phyloP scores from a whole-genome alignment of 2,329 filamentous ascomycete genomes.

The Chrysoporthe deuterocubensis region DNA sequence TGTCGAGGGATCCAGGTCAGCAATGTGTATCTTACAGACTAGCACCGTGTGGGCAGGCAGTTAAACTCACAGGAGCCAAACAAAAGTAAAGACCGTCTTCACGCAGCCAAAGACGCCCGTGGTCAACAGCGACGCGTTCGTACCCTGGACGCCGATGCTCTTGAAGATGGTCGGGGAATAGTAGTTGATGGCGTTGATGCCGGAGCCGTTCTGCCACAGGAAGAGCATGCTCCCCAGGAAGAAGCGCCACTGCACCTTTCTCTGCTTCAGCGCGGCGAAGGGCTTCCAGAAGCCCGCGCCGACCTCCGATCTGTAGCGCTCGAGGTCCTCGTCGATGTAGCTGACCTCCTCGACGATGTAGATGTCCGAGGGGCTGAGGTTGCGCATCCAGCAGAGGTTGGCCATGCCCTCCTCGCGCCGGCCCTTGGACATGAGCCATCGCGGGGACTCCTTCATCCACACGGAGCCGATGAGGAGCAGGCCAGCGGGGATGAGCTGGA shows the following conservation, averaged over 20 bases:
- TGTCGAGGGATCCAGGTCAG: background rate
- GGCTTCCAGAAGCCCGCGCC: conserved; percentile 78
- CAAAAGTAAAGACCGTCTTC: conserved; percentile 69
- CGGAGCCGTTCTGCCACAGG: conserved; percentile 77
- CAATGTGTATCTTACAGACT: too few relatives aligned
- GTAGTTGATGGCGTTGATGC: conserved; percentile 82
- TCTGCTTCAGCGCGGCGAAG: conserved; percentile 61
- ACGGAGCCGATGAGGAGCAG: conserved; percentile 62
- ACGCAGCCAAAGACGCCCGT: conserved; percentile 80
- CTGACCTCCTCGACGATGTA: conserved; percentile 77
- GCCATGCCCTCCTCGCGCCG: conserved; percentile 61
- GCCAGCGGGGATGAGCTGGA: conserved; percentile 70
- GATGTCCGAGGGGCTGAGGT: conserved; percentile 56
- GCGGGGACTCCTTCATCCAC: conserved; percentile 68
- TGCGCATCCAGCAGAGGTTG: conserved; percentile 68
- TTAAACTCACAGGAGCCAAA: conserved; percentile 70
- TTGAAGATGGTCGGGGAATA: conserved; percentile 72
- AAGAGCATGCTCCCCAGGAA: conserved; percentile 76
- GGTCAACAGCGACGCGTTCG: conserved; percentile 54
- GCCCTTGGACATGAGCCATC: conserved; percentile 70
- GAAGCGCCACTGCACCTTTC: conserved; percentile 70
- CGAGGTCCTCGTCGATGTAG: conserved; percentile 71
- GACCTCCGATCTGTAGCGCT: conserved; percentile 64
- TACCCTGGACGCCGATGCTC: conserved; percentile 51
- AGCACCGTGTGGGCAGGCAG: conserved; percentile 46